Percentiles rank a stretch among this genome's conserved stretches.
These are phyloP conservation scores for Sporothrix dimorphospora DNA, from an alignment of 2,329 filamentous ascomycete genomes.

Conservation along the genomic window DNA sequence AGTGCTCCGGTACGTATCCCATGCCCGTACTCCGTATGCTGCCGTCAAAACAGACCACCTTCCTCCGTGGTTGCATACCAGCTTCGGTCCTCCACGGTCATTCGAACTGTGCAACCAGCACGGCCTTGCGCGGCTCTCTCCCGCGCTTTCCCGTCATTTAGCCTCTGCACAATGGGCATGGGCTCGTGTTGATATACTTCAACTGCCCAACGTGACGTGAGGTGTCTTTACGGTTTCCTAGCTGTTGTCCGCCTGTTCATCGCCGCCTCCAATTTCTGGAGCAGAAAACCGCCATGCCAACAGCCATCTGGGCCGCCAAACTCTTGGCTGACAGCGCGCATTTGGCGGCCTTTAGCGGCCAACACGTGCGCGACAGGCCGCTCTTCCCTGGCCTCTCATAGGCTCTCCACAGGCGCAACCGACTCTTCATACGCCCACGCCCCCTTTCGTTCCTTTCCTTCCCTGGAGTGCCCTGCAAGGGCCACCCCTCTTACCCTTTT, in stretches of 20 bases:
- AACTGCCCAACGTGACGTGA: not conserved
- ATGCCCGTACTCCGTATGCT: not conserved
- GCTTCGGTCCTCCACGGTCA: not conserved
- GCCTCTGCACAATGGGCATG: too few species aligned
- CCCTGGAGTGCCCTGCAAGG: not conserved
- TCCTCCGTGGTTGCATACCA: not conserved
- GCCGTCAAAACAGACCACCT: not conserved
- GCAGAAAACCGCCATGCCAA: not conserved
- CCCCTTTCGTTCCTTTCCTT: not conserved
- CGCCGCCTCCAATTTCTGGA: not conserved
- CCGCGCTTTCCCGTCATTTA: not conserved
- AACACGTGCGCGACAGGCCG: slow-evolving; percentile 15
- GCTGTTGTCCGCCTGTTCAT: not conserved
- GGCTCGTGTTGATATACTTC: not conserved
- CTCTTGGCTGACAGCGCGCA: not conserved
- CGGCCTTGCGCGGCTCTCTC: slow-evolving; percentile 6
- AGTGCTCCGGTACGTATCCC: not conserved
- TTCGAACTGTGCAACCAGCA: not conserved
- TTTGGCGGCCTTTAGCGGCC: not conserved
- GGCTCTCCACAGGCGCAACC: not conserved
- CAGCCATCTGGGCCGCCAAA: not conserved
- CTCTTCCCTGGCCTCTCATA: slow-evolving; percentile 4
- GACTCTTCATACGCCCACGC: slow-evolving; percentile 19
- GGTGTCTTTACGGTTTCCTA: not conserved
- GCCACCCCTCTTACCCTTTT: slow-evolving; percentile 31